A percentile compares a stretch with the other conserved stretches of the same genome.
Evolutionary conservation across 495 filamentous ascomycete genomes (phyloP).

Genomic region (Daldinia vernicosa): DNA sequence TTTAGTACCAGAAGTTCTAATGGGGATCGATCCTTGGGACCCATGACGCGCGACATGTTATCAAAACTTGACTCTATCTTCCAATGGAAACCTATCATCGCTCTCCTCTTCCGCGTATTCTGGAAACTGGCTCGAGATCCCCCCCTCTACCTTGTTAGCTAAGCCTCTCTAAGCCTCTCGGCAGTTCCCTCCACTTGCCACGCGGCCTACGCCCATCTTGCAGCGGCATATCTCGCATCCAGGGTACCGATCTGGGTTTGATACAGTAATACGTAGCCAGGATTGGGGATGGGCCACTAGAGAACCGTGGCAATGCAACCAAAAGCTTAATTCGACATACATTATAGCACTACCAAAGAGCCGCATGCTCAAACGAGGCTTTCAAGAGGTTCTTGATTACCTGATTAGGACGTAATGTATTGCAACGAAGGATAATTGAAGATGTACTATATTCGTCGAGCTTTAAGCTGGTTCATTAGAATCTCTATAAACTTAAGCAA

Average conservation of each 20-base stretch:
- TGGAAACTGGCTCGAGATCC: conserved; percentile 13
- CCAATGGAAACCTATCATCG: conserved; percentile 26
- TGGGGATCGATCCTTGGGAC: conserved; percentile 16
- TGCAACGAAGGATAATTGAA: conserved; percentile 5
- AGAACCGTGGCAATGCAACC: conserved; percentile 39
- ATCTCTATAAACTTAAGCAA: neutral
- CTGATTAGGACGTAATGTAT: conserved; percentile 22
- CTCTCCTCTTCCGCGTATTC: conserved; percentile 20
- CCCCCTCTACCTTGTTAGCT: conserved; percentile 19
- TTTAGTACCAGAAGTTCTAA: conserved; percentile 19
- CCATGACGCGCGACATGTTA: conserved; percentile 24
- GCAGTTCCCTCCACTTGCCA: conserved; percentile 15
- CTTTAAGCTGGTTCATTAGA: neutral
- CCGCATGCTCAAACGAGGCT: conserved; percentile 31
- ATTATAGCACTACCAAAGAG: conserved; percentile 21
- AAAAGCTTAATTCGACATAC: conserved; percentile 40
- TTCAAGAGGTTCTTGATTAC: neutral
- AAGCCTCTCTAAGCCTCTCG: conserved; percentile 21
- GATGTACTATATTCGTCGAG: conserved; percentile 3
- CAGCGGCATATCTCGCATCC: neutral
- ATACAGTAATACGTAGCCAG: conserved; percentile 43
- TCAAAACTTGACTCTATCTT: conserved; percentile 12
- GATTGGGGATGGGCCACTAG: conserved; percentile 30
- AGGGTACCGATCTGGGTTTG: conserved; percentile 25
- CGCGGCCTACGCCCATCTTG: conserved; percentile 26